These are phyloP conservation scores for Meyerozyma sp. DNA, from an alignment of 1,139 yeast genomes.

Conservation along the genomic window DNA sequence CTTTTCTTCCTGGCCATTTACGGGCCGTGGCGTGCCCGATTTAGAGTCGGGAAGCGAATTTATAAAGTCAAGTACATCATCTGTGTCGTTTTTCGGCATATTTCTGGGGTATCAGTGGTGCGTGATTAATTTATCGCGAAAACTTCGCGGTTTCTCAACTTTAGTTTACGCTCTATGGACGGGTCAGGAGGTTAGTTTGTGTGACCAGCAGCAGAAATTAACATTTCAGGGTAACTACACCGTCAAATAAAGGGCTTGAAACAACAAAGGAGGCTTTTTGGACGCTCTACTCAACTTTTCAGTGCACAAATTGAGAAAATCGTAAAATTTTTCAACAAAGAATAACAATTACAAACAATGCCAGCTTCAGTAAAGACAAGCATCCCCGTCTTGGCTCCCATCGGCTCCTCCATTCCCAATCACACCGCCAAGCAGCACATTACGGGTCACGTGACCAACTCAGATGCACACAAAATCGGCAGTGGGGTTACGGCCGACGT, in stretches of 20 bases:
- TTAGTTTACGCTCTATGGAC: no score
- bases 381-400: not conserved
- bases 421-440: not conserved
- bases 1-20: conserved; percentile 20
- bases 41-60: conserved; percentile 78
- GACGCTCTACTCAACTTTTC: no score
- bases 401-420: not conserved
- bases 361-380: no score
- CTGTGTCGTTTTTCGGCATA: conserved; percentile 26
- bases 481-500: not conserved
- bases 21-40: conserved; percentile 30
- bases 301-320: no score
- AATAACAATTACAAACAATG: no score
- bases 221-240: no score
- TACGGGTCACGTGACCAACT: not conserved
- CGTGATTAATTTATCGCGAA: not conserved
- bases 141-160: no score
- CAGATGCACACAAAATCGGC: not conserved
- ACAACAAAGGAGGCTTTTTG: no score
- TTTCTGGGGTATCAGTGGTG: not conserved
- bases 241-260: no score
- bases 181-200: no score
- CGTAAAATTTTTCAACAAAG: no score
- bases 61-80: conserved; percentile 84
- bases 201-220: no score